These are phyloP conservation scores for Rubroshorea leprosula DNA, from an alignment of 345 rosid genomes.

Conservation along the genomic window DNA sequence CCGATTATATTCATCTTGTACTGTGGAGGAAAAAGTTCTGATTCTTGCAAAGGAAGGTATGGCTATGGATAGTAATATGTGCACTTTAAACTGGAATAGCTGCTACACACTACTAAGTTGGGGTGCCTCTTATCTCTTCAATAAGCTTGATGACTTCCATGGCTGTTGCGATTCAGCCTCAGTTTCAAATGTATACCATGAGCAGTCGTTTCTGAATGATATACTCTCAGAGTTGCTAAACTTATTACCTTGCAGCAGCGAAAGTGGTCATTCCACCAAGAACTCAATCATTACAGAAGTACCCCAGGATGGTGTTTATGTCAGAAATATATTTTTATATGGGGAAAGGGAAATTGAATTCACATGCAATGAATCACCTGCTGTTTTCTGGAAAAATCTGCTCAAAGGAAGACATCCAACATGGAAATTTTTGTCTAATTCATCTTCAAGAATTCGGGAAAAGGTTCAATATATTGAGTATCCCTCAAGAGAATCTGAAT, in stretches of 20 bases:
- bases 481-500: slow-evolving; percentile 4
- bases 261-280: slow-evolving; percentile 6
- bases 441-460: slow-evolving; percentile 17
- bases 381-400: slow-evolving; percentile 16
- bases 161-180: not conserved
- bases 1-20: slow-evolving; percentile 13
- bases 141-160: slow-evolving; percentile 13
- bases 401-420: slow-evolving; percentile 17
- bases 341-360: slow-evolving; percentile 11
- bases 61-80: slow-evolving; percentile 3
- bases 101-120: slow-evolving; percentile 5
- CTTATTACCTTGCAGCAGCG: slow-evolving; percentile 2
- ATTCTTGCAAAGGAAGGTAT: slow-evolving; percentile 14
- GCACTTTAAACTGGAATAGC: not conserved
- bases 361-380: not conserved
- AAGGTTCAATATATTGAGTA: slow-evolving; percentile 10
- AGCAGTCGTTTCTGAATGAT: slow-evolving; percentile 8
- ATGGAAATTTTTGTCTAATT: slow-evolving; percentile 18
- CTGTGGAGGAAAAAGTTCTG: slow-evolving; percentile 13
- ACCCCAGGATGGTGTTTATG: slow-evolving; percentile 2
- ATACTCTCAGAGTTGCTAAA: slow-evolving; percentile 11
- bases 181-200: slow-evolving; percentile 6
- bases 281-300: slow-evolving; percentile 17
- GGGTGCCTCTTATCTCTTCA: slow-evolving; percentile 16
- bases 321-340: not conserved